These are phyloP conservation scores for Solanum rostratum DNA, from an alignment of 257 asterid genomes.

Conservation along the genomic window DNA sequence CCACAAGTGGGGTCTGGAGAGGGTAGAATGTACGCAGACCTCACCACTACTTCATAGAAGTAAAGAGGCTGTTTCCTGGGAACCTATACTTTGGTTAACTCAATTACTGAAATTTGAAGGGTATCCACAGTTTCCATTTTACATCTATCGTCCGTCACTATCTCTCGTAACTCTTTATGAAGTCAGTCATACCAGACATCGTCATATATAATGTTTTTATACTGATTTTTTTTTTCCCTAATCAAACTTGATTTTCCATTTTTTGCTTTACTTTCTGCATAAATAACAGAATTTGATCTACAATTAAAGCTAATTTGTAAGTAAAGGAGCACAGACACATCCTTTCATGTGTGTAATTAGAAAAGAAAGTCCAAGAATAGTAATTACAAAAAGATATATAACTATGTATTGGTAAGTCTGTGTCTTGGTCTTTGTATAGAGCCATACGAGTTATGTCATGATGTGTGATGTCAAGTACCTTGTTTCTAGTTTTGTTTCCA, in stretches of 20 bases:
- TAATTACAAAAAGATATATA: background rate
- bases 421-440: background rate
- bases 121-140: background rate
- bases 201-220: background rate
- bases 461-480: background rate
- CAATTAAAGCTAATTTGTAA: background rate
- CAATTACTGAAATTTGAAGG: background rate
- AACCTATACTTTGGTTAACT: background rate
- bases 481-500: background rate
- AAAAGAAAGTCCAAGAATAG: background rate
- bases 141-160: background rate
- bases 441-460: background rate
- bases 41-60: too few species aligned
- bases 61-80: too few species aligned
- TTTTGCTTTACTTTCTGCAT: background rate
- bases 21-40: too few species aligned
- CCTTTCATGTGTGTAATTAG: background rate
- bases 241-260: background rate
- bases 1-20: too few species aligned
- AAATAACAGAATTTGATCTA: background rate
- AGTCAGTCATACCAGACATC: background rate
- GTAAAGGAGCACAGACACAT: background rate
- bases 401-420: background rate
- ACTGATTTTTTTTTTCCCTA: background rate
- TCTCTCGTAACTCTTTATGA: background rate